These are phyloP conservation scores for Immersiporthe knoxdaviesiana DNA, from an alignment of 2,329 filamentous ascomycete genomes.

Conservation along the genomic window DNA sequence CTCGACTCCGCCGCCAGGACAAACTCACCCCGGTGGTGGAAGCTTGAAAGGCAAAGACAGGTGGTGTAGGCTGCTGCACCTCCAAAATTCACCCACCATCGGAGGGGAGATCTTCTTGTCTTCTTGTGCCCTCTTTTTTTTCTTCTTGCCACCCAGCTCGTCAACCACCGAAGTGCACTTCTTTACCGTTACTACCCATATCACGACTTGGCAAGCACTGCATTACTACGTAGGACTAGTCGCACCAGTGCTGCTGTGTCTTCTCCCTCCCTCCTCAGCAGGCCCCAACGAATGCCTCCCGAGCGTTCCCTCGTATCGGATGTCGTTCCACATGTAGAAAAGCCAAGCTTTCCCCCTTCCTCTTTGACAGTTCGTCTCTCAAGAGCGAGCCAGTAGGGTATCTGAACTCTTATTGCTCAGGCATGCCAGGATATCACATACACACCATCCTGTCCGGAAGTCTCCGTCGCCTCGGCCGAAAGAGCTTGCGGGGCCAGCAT, in stretches of 20 bases:
- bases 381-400: not conserved
- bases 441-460: not conserved
- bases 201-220: not conserved
- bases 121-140: not conserved
- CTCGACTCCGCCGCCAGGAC: not conserved
- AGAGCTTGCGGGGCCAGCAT: not conserved
- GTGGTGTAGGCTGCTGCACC: not conserved
- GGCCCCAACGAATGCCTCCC: not conserved
- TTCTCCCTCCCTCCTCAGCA: no score
- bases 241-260: not conserved
- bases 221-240: not conserved
- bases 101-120: not conserved
- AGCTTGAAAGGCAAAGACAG: not conserved
- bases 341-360: not conserved
- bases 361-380: not conserved
- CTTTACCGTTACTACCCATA: not conserved
- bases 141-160: not conserved
- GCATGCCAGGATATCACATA: not conserved
- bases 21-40: not conserved
- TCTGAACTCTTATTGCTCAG: no score
- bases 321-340: not conserved
- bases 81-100: not conserved
- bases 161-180: not conserved
- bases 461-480: not conserved
- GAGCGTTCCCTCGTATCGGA: not conserved